Evolutionary conservation across 345 rosid species (phyloP).

Genomic region (Gossypioides kirkii): DNA sequence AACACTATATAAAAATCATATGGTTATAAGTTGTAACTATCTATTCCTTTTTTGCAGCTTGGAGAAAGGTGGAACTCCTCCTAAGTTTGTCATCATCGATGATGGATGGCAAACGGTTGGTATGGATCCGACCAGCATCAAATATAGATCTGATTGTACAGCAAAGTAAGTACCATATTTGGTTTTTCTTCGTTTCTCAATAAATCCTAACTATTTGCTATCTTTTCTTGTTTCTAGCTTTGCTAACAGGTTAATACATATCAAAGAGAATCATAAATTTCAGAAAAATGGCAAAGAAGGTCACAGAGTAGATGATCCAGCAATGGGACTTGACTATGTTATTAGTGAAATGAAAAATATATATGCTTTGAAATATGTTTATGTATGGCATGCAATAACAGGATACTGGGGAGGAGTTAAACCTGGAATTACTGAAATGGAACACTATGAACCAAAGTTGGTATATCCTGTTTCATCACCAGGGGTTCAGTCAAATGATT

Average conservation of each 20-base stretch:
- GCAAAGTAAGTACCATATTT: constrained; percentile 44
- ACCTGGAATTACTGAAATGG: constrained; percentile 45
- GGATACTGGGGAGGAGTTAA: constrained; percentile 69
- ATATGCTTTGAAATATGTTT: constrained; percentile 50
- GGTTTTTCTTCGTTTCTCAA: background rate
- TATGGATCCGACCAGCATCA: constrained; percentile 46
- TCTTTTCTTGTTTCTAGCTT: constrained; percentile 32
- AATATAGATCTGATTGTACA: constrained; percentile 40
- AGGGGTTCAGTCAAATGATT: constrained; percentile 51
- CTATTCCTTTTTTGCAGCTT: constrained; percentile 33
- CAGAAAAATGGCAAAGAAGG: constrained; percentile 58
- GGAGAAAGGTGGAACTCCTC: constrained; percentile 46
- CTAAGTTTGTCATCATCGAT: constrained; percentile 55
- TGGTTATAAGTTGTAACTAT: constrained; percentile 15
- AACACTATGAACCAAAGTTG: constrained; percentile 49
- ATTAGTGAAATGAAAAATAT: constrained; percentile 48
- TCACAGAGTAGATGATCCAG: constrained; percentile 45
- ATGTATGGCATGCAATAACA: constrained; percentile 64
- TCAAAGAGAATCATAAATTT: constrained; percentile 61
- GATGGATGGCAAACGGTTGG: constrained; percentile 71
- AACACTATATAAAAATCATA: too few relatives aligned
- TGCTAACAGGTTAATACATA: constrained; percentile 47
- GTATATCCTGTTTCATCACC: constrained; percentile 48
- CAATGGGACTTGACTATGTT: constrained; percentile 46
- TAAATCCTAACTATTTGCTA: background rate